phyloP scores from a whole-genome alignment of 2,329 filamentous ascomycete species.

The Pseudogymnoascus sp. region DNA sequence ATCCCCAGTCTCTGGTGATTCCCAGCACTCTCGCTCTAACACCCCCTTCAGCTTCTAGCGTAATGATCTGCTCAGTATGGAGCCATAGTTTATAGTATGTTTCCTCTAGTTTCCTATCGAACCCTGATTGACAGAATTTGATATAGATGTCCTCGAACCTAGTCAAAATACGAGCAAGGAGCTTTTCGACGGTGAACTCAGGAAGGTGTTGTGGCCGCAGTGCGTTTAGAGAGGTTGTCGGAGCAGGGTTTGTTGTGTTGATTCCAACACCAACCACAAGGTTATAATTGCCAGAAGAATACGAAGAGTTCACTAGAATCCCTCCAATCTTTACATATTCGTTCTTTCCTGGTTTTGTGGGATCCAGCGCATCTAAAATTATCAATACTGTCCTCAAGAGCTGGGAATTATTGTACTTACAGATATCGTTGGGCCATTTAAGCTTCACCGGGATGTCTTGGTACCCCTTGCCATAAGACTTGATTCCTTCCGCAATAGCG shows the following conservation, averaged over 20 bases:
- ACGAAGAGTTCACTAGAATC: conserved; percentile 84
- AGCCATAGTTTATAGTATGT: conserved; percentile 81
- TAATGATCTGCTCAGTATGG: conserved; percentile 66
- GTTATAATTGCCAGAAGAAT: conserved; percentile 69
- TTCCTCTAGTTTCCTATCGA: conserved; percentile 63
- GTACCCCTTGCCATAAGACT: conserved; percentile 71
- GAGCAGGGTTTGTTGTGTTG: conserved; percentile 75
- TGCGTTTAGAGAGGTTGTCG: conserved; percentile 79
- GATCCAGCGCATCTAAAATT: conserved; percentile 56
- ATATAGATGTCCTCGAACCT: conserved; percentile 71
- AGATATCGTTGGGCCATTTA: conserved; percentile 98
- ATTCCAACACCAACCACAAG: conserved; percentile 80
- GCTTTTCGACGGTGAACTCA: conserved; percentile 65
- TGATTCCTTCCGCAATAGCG: conserved; percentile 77
- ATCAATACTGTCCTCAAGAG: background rate
- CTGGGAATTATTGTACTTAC: conserved; percentile 35
- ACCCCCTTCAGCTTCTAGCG: conserved; percentile 73
- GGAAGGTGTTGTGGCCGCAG: conserved; percentile 49
- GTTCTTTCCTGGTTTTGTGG: conserved; percentile 39
- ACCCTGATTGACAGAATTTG: conserved; percentile 68
- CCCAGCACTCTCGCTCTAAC: conserved; percentile 71
- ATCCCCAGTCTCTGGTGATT: conserved; percentile 85
- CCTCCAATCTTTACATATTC: conserved; percentile 85
- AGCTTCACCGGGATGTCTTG: conserved; percentile 70
- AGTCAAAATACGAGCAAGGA: conserved; percentile 74